A percentile compares a stretch with the other conserved stretches of the same genome.
These are phyloP conservation scores for Limonomyces culmigenus DNA, from an alignment of 1,284 basidiomycete species.

Conservation along the genomic window DNA sequence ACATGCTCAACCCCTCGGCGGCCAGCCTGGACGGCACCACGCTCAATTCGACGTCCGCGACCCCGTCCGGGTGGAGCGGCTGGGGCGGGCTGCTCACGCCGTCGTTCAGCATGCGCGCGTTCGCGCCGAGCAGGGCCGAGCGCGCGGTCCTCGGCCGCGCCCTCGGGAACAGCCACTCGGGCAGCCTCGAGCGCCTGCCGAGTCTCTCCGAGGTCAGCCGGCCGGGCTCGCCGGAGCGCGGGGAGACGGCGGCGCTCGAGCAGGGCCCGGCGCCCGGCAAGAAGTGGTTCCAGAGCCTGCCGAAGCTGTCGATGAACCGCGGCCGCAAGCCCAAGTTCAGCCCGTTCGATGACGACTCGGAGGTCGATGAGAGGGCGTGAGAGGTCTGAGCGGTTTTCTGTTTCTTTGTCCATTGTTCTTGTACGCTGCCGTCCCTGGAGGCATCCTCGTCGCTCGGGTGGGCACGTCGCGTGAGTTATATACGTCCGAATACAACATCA, in stretches of 20 bases:
- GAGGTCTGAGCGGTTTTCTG: no score
- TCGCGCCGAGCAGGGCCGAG: constrained; percentile 69
- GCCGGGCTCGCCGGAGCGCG: constrained; percentile 38
- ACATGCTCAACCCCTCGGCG: no score
- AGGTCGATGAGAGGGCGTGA: constrained; percentile 3
- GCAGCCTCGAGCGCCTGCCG: constrained; percentile 56
- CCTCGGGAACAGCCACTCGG: constrained; percentile 46
- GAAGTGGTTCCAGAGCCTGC: constrained; percentile 24
- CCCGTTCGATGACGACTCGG: constrained; percentile 49
- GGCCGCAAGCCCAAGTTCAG: constrained; percentile 39
- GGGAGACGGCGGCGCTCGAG: constrained; percentile 18
- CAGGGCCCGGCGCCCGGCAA: neutral
- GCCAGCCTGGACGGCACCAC: no score
- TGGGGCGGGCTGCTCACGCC: no score
- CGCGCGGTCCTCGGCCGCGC: constrained; percentile 61
- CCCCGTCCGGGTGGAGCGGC: no score
- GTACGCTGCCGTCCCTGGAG: no score
- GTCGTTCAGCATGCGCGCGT: constrained; percentile 39
- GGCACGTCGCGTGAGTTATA: no score
- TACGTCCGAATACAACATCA: no score
- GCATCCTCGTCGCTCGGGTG: no score
- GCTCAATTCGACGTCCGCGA: no score
- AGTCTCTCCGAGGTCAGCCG: constrained; percentile 56
- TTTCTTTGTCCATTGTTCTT: no score
- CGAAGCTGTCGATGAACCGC: constrained; percentile 26